These are phyloP conservation scores for Chaetomium olivaceum DNA, from an alignment of 2,329 filamentous ascomycete genomes.

Conservation along the genomic window DNA sequence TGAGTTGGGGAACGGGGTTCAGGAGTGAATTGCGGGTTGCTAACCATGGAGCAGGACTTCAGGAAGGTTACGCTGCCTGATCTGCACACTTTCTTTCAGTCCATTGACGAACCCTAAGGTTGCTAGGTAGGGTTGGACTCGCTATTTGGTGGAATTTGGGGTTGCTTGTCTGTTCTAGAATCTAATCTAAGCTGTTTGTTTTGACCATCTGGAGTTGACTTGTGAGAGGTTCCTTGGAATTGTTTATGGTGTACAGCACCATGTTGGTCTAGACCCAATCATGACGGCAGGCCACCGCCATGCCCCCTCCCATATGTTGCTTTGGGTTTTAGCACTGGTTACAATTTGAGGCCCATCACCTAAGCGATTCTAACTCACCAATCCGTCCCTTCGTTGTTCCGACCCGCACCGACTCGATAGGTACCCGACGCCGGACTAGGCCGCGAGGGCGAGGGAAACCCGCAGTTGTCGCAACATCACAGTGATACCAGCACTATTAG, in stretches of 20 bases:
- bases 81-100: slow-evolving; percentile 27
- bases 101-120: slow-evolving; percentile 28
- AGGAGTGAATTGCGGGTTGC: background rate
- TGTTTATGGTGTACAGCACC: background rate
- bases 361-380: too few species aligned
- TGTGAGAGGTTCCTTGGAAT: background rate
- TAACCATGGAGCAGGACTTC: slow-evolving; percentile 23
- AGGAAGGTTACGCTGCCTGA: slow-evolving; percentile 27
- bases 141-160: slow-evolving; percentile 1
- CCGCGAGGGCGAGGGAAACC: too few species aligned
- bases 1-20: slow-evolving; percentile 3
- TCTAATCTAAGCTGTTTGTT: background rate
- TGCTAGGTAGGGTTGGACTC: background rate
- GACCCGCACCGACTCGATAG: too few species aligned
- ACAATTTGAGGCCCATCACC: too few species aligned
- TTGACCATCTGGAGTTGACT: background rate
- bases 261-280: too few species aligned
- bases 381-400: too few species aligned
- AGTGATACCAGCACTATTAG: too few species aligned
- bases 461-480: too few species aligned
- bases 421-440: too few species aligned
- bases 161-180: background rate
- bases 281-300: too few species aligned
- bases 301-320: too few species aligned
- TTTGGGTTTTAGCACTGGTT: too few species aligned